phyloP scores from a whole-genome alignment of 192 early-diverging fungal species.

The Coemansia sp. region DNA sequence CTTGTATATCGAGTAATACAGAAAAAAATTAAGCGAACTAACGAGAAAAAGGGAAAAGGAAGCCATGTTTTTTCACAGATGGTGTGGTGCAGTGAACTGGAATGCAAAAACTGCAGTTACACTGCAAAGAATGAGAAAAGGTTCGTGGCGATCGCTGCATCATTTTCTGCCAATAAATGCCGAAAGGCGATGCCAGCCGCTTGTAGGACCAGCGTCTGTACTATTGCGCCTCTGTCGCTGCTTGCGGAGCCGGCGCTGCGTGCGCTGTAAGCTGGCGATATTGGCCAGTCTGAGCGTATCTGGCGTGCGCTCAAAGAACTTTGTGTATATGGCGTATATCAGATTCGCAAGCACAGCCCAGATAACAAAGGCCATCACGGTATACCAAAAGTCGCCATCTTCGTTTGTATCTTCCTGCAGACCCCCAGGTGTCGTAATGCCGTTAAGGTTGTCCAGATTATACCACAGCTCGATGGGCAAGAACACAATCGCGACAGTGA shows the following conservation, averaged over 20 bases:
- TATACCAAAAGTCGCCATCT: conserved; percentile 41
- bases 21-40: not conserved
- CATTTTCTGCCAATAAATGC: not conserved
- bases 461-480: conserved; percentile 50
- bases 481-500: conserved; percentile 40
- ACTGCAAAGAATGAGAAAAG: not conserved
- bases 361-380: conserved; percentile 33
- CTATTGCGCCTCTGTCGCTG: conserved; percentile 4
- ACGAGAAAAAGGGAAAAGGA: not conserved
- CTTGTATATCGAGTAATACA: too few relatives aligned
- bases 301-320: conserved; percentile 42
- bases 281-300: conserved; percentile 11
- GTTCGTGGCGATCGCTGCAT: too few relatives aligned
- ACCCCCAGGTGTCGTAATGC: conserved; percentile 37
- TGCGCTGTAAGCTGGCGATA: conserved; percentile 9
- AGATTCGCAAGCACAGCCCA: conserved; percentile 32
- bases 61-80: not conserved
- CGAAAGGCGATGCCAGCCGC: not conserved
- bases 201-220: not conserved
- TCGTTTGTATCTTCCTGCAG: conserved; percentile 19
- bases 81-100: too few relatives aligned
- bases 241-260: conserved; percentile 4
- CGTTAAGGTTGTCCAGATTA: conserved; percentile 41
- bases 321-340: conserved; percentile 29
- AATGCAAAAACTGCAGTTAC: not conserved